phyloP scores from a whole-genome alignment of 345 rosid species.

The Rhodomyrtus tomentosa region DNA sequence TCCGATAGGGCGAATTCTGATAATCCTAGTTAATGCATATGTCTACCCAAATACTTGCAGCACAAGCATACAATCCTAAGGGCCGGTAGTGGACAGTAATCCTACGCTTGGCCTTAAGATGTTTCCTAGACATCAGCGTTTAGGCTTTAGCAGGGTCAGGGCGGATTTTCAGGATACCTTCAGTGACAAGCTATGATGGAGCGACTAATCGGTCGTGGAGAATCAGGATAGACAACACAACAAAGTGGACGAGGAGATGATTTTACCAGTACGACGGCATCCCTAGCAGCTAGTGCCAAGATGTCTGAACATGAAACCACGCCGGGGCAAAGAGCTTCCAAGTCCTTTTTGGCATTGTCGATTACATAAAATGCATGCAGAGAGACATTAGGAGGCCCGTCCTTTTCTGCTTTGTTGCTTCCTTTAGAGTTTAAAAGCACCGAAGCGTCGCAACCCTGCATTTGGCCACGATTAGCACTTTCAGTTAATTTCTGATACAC shows the following conservation, averaged over 20 bases:
- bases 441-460: constrained; percentile 88
- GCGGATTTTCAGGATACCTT: neutral
- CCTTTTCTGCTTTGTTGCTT: constrained; percentile 70
- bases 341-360: constrained; percentile 62
- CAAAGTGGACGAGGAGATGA: neutral
- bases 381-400: constrained; percentile 84
- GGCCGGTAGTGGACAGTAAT: no score
- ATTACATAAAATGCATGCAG: constrained; percentile 83
- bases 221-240: neutral
- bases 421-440: constrained; percentile 65
- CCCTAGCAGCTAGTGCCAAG: constrained; percentile 74
- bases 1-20: neutral
- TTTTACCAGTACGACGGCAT: constrained; percentile 64
- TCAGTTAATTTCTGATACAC: neutral
- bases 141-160: neutral
- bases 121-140: neutral
- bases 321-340: constrained; percentile 72
- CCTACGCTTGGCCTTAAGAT: no score
- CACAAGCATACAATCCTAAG: neutral
- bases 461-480: neutral
- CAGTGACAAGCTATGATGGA: neutral
- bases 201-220: neutral
- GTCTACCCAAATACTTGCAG: neutral
- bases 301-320: constrained; percentile 90
- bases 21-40: neutral